Conservation (phyloP, 2,329 filamentous ascomycete genomes). For the Ceratocystis alfenasii region DNA sequence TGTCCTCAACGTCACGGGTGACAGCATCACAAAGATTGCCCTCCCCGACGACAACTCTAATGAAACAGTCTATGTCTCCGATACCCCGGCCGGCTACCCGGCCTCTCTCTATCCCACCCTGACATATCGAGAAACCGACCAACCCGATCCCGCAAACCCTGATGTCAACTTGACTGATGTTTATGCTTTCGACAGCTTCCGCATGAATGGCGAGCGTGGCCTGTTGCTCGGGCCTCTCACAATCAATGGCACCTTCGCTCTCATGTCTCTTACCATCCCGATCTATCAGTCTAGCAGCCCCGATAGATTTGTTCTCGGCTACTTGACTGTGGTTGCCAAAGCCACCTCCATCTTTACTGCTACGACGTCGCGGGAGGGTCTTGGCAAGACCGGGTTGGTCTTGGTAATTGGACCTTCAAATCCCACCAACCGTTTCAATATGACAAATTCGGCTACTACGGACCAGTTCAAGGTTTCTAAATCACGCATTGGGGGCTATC, state of each 20-base stretch:
- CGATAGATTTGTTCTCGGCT: slow-evolving; percentile 50
- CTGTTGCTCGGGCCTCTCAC: slow-evolving; percentile 67
- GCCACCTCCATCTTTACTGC: slow-evolving; percentile 52
- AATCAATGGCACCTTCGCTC: slow-evolving; percentile 59
- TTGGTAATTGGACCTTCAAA: slow-evolving; percentile 58
- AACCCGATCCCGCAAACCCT: slow-evolving; percentile 34
- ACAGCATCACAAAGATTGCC: slow-evolving; percentile 37
- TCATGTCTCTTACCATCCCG: slow-evolving; percentile 71
- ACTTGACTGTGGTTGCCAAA: slow-evolving; percentile 68
- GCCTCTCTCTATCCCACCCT: slow-evolving; percentile 65
- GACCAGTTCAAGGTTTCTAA: slow-evolving; percentile 28
- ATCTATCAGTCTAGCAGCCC: slow-evolving; percentile 39
- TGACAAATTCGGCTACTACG: slow-evolving; percentile 39
- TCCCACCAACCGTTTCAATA: slow-evolving; percentile 52
- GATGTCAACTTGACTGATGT: slow-evolving; percentile 27
- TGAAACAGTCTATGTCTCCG: slow-evolving; percentile 46
- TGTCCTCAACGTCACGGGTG: slow-evolving; percentile 53
- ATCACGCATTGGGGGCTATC: slow-evolving; percentile 21
- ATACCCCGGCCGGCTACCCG: slow-evolving; percentile 55
- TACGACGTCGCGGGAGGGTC: slow-evolving; percentile 51
- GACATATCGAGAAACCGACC: slow-evolving; percentile 44
- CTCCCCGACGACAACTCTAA: slow-evolving; percentile 54
- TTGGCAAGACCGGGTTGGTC: slow-evolving; percentile 57
- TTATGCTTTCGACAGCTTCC: slow-evolving; percentile 37
- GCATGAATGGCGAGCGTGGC: slow-evolving; percentile 40